A percentile compares a stretch with the other conserved stretches of the same genome.
Evolutionary conservation across 2,329 filamentous ascomycete species (phyloP).

Genomic region (Pseudogymnoascus sp.): DNA sequence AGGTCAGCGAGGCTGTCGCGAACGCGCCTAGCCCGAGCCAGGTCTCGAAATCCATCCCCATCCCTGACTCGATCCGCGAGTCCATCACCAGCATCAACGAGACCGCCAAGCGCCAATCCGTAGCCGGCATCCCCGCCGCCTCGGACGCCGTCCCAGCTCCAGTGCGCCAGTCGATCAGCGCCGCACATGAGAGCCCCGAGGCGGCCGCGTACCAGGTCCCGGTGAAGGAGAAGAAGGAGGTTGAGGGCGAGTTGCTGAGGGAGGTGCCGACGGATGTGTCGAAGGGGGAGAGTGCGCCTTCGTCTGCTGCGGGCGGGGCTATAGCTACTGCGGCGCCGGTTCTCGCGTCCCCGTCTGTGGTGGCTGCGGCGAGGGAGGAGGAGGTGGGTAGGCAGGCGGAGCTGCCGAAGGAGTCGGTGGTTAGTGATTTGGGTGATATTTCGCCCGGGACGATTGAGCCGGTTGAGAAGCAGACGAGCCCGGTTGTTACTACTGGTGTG

Average conservation of each 20-base stretch:
- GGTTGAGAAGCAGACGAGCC: slow-evolving; percentile 14
- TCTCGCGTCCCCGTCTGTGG: slow-evolving; percentile 27
- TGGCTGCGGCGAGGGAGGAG: slow-evolving; percentile 43
- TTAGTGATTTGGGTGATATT: slow-evolving; percentile 19
- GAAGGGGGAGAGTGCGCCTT: slow-evolving; percentile 18
- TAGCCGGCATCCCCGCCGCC: slow-evolving; percentile 18
- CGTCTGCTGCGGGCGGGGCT: neutral
- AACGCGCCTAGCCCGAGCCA: no score
- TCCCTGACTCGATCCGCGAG: slow-evolving; percentile 47
- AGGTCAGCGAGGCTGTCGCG: slow-evolving; percentile 26
- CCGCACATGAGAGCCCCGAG: slow-evolving; percentile 58
- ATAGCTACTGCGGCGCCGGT: slow-evolving; percentile 26
- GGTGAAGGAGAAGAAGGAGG: slow-evolving; percentile 65
- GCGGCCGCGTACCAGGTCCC: slow-evolving; percentile 60
- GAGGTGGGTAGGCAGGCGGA: slow-evolving; percentile 15
- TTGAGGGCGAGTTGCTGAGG: slow-evolving; percentile 66
- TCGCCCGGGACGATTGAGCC: slow-evolving; percentile 26
- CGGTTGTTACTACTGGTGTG: slow-evolving; percentile 23
- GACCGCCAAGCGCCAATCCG: slow-evolving; percentile 35
- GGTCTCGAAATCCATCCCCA: slow-evolving; percentile 31
- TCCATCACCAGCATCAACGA: slow-evolving; percentile 42
- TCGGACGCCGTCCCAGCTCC: slow-evolving; percentile 43
- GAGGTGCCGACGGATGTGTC: slow-evolving; percentile 43
- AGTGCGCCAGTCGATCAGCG: slow-evolving; percentile 49
- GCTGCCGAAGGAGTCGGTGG: slow-evolving; percentile 13